Base-by-base conservation (phyloP, 2,329 filamentous ascomycete genomes). In the Nemania serpens region DNA sequence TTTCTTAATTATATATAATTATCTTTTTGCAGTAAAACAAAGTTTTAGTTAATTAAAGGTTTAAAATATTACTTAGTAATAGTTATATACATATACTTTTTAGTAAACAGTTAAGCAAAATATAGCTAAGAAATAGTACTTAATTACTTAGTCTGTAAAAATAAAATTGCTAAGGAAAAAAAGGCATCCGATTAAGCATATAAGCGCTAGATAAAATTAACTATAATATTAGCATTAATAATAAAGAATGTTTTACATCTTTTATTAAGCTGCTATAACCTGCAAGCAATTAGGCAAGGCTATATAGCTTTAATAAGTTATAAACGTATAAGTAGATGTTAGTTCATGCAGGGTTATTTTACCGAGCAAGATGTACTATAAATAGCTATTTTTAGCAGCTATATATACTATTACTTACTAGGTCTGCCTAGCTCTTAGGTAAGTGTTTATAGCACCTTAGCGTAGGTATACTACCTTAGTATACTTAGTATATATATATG, bases 321-420 rank as follows among this genome's bases (percentile, higher is more conserved):
- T 60, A 58, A 55, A 62, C 62, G 63, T 63, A 36, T n/a, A n/a
- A n/a, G n/a, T n/a, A n/a, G 57, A 61, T 55, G 39, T 64, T 39
- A 53, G 53, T 55, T 64, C 60, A 67, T 66, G 69, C 65, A 47
- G 57, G 48, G 64, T 56, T 69, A n/a, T n/a, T n/a, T n/a, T n/a
- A 59, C 68, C 68, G 66, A 67, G 60, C 67, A 63, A 58, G 61
- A 65, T 42, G 62, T 68, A 67, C 71, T 73, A 73, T 69, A 69
- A 70, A 72, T 73, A 73, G 69, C 68, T 73, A 74, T 72, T 70
- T 68, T 69, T 73, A 74, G 72, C 56, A 66, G 61, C 61, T 55
- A 59, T 58, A 63, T 62, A 55, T 54, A 42, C 55, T n/a, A n/a
- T n/a, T n/a, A n/a, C n/a, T n/a, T n/a, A n/a, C n/a, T n/a, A n/a